phyloP scores from a whole-genome alignment of 208 protist genomes.

The Histomonas meleagridis region DNA sequence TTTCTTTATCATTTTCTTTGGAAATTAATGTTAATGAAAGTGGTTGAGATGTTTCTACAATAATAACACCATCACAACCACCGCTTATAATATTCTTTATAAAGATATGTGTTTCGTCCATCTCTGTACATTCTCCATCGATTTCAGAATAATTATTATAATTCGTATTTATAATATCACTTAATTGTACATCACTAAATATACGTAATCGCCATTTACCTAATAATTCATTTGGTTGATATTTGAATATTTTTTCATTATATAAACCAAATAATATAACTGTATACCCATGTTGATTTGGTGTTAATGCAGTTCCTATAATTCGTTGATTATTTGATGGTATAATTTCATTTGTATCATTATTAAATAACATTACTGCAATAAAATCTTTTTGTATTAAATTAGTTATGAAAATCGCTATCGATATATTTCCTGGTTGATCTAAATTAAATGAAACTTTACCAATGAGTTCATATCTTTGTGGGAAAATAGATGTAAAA shows the following conservation, averaged over 20 bases:
- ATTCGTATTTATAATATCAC: neutral
- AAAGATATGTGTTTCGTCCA: neutral
- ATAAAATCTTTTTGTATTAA: neutral
- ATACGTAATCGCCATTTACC: neutral
- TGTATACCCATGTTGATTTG: neutral
- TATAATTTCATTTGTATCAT: neutral
- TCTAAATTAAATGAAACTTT: constrained; percentile 1
- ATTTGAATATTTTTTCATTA: neutral
- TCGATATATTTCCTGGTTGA: constrained; percentile 11
- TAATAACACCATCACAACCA: neutral
- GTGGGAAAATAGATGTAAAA: neutral
- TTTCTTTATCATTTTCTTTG: neutral
- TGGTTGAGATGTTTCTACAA: neutral
- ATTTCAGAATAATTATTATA: neutral
- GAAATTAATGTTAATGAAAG: neutral
- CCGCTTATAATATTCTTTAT: neutral
- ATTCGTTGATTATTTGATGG: neutral
- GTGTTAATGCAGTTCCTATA: neutral
- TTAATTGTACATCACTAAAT: neutral
- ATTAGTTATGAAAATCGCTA: neutral
- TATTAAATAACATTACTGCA: neutral
- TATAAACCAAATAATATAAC: neutral
- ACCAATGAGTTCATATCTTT: constrained; percentile 22
- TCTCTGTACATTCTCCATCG: neutral
- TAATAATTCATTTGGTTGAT: neutral